Evolutionary conservation across 1,139 yeast genomes (phyloP).

Genomic region (Blastobotrys malaysiensis): DNA sequence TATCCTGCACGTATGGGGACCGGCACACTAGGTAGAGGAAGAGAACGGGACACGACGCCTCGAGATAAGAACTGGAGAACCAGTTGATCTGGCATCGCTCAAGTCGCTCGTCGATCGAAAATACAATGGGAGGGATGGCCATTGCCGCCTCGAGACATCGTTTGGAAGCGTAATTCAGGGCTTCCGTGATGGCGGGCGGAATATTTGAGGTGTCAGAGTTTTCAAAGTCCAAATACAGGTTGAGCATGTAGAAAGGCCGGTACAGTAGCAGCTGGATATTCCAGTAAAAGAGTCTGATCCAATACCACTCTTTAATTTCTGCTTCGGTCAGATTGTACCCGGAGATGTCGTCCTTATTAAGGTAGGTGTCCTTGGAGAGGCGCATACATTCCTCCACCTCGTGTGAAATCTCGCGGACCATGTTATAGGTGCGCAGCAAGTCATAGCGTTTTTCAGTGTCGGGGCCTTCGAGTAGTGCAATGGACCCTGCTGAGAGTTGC

Average conservation of each 20-base stretch:
- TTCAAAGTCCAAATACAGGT: conserved; percentile 7
- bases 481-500: conserved; percentile 2
- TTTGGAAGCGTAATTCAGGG: conserved; percentile 7
- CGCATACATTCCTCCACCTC: conserved; percentile 3
- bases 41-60: conserved; percentile 5
- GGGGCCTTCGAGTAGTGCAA: background rate
- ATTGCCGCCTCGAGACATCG: conserved; percentile 11
- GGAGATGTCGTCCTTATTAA: conserved; percentile 2
- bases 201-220: conserved; percentile 6
- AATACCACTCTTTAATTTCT: conserved; percentile 13
- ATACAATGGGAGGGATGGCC: conserved; percentile 9
- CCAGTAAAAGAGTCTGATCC: conserved; percentile 39
- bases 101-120: conserved; percentile 6
- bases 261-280: conserved; percentile 82
- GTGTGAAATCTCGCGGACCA: conserved; percentile 1
- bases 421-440: conserved; percentile 1
- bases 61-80: conserved; percentile 12
- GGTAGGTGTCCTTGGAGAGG: background rate
- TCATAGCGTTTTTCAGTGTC: background rate
- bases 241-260: conserved; percentile 57
- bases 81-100: conserved; percentile 14
- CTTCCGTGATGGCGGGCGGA: conserved; percentile 2
- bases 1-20: background rate
- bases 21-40: conserved; percentile 8
- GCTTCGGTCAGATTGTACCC: conserved; percentile 7